phyloP scores from a whole-genome alignment of 768 basidiomycete species.

The Mycena galericulata region DNA sequence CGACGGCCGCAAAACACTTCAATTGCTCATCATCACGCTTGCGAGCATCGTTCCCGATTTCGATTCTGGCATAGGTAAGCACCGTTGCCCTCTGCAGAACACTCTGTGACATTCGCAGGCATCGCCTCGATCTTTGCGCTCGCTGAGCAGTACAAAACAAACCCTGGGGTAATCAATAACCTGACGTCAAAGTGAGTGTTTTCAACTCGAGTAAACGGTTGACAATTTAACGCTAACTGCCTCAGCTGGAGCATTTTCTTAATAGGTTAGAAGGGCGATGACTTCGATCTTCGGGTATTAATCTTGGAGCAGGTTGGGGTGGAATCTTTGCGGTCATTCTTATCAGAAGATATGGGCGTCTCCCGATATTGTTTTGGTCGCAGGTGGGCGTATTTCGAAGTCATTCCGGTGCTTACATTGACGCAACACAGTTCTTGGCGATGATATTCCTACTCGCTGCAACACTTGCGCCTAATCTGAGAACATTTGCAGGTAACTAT shows the following conservation, averaged over 20 bases:
- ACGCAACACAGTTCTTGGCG: constrained; percentile 68
- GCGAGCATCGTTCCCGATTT: constrained; percentile 74
- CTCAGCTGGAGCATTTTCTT: constrained; percentile 75
- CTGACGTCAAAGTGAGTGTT: constrained; percentile 50
- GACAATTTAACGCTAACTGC: too few species aligned
- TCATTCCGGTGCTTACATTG: too few species aligned
- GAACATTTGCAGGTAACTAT: constrained; percentile 64
- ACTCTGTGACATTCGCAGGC: constrained; percentile 41
- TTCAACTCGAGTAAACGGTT: too few species aligned
- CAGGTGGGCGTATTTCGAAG: constrained; percentile 59
- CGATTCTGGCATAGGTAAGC: constrained; percentile 66
- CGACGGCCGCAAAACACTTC: constrained; percentile 57
- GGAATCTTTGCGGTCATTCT: constrained; percentile 51
- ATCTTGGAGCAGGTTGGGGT: constrained; percentile 25
- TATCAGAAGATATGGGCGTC: constrained; percentile 72
- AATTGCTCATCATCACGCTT: constrained; percentile 65
- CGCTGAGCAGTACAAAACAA: constrained; percentile 63
- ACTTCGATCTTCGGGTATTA: not conserved
- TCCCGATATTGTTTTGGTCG: constrained; percentile 80
- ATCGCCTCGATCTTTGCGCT: constrained; percentile 70
- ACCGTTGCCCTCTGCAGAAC: too few species aligned
- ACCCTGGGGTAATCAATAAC: constrained; percentile 64
- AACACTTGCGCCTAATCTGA: constrained; percentile 68
- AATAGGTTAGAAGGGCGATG: constrained; percentile 51
- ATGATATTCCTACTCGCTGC: constrained; percentile 70